phyloP scores from a whole-genome alignment of 2,329 filamentous ascomycete species.

The Cryphonectria parasitica region DNA sequence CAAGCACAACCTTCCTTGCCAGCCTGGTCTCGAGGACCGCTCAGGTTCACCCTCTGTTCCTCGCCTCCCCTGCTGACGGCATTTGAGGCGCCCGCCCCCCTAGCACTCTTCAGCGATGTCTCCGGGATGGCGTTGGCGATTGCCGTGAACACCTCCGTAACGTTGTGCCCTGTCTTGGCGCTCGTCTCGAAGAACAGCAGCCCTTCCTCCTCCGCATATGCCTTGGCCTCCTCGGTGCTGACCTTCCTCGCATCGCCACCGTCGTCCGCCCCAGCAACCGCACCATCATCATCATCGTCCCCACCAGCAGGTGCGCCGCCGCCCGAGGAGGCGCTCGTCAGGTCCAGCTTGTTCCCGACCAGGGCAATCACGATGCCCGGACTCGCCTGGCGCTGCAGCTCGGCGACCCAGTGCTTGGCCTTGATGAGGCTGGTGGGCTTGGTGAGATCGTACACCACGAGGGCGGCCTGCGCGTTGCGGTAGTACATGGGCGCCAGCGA shows the following conservation, averaged over 20 bases:
- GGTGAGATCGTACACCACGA: conserved; percentile 98
- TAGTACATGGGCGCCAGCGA: conserved; percentile 99
- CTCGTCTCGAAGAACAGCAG: conserved; percentile 97
- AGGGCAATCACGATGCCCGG: conserved; percentile 96
- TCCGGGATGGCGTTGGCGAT: conserved; percentile 98
- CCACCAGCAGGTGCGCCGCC: conserved; percentile 54
- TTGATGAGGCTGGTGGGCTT: conserved; percentile 95
- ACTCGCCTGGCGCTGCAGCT: conserved; percentile 93
- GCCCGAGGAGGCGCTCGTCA: conserved; percentile 62
- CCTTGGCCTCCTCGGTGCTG: conserved; percentile 85
- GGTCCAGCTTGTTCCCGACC: conserved; percentile 95
- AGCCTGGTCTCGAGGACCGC: conserved; percentile 71
- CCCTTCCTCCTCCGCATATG: conserved; percentile 92
- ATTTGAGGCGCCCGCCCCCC: conserved; percentile 68
- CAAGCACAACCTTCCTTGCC: conserved; percentile 93
- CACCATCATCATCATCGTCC: conserved; percentile 46
- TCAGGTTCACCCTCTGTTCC: conserved; percentile 82
- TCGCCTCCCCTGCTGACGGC: conserved; percentile 63
- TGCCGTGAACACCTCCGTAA: conserved; percentile 94
- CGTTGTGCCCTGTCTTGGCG: conserved; percentile 94
- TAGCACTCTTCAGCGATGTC: conserved; percentile 87
- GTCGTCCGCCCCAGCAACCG: conserved; percentile 63
- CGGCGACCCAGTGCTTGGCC: conserved; percentile 98
- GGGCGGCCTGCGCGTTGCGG: conserved; percentile 94
- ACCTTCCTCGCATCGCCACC: conserved; percentile 80